phyloP scores from a whole-genome alignment of 2,329 filamentous ascomycete species.

The Rhinocladiella mackenziei region DNA sequence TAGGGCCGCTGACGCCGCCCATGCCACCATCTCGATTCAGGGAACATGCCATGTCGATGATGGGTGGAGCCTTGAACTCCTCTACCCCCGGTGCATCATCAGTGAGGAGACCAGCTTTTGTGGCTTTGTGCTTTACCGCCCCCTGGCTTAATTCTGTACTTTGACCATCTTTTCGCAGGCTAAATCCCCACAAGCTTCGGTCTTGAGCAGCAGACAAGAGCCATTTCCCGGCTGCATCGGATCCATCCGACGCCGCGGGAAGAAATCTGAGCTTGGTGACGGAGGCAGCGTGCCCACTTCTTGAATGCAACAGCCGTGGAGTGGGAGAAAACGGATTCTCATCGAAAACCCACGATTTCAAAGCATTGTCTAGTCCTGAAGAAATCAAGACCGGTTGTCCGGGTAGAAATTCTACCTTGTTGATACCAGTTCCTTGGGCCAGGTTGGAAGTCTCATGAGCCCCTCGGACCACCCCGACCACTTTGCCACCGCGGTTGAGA shows the following conservation, averaged over 20 bases:
- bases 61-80: constrained; percentile 78
- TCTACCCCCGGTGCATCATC: constrained; percentile 29
- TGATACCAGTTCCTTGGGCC: constrained; percentile 68
- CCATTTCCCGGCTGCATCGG: constrained; percentile 89
- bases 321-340: constrained; percentile 83
- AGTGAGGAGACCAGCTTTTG: constrained; percentile 53
- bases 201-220: constrained; percentile 84
- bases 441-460: constrained; percentile 65
- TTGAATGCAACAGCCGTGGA: constrained; percentile 76
- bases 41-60: constrained; percentile 86
- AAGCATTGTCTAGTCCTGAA: constrained; percentile 84
- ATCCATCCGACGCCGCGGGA: constrained; percentile 81
- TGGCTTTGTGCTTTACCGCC: constrained; percentile 78
- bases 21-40: constrained; percentile 94
- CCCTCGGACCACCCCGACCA: constrained; percentile 79
- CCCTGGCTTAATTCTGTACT: constrained; percentile 92
- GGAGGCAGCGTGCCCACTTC: constrained; percentile 84
- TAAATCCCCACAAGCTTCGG: constrained; percentile 93
- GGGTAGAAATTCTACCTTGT: constrained; percentile 79
- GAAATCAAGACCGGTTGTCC: constrained; percentile 88
- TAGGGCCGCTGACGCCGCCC: constrained; percentile 70
- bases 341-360: constrained; percentile 97
- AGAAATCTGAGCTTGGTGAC: constrained; percentile 80
- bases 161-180: constrained; percentile 87
- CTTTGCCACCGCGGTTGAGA: constrained; percentile 78